Evolutionary conservation across 345 rosid genomes (phyloP).

Genomic region (Erucastrum elatum): DNA sequence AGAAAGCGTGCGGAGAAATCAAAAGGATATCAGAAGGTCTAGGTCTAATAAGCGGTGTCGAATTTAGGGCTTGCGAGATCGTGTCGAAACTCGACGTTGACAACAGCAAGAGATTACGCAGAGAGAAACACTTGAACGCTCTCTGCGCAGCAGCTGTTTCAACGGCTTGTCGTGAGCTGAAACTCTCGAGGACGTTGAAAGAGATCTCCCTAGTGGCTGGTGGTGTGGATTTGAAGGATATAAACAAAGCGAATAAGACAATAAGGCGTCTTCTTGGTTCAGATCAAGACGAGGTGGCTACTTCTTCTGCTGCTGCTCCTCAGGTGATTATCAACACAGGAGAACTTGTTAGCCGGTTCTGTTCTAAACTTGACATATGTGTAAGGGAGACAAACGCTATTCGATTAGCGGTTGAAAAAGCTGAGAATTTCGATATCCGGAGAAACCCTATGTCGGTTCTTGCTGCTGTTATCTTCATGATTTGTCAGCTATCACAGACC

Average conservation of each 20-base stretch:
- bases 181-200: conserved; percentile 23
- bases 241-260: not conserved
- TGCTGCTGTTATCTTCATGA: conserved; percentile 27
- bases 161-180: conserved; percentile 21
- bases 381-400: conserved; percentile 10
- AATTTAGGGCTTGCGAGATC: conserved; percentile 30
- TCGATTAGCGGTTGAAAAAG: conserved; percentile 5
- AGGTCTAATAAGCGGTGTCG: not conserved
- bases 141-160: conserved; percentile 30
- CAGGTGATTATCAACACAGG: conserved; percentile 11
- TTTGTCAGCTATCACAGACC: conserved; percentile 14
- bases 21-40: not conserved
- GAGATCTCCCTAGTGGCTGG: conserved; percentile 9
- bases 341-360: conserved; percentile 26
- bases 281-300: not conserved
- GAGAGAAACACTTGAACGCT: not conserved
- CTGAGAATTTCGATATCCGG: conserved; percentile 14
- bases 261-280: conserved; percentile 1
- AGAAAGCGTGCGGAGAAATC: conserved; percentile 7
- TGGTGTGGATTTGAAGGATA: not conserved
- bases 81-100: not conserved
- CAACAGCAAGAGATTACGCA: not conserved
- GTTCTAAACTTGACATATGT: conserved; percentile 7
- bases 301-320: not conserved
- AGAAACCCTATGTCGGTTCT: conserved; percentile 31